Evolutionary conservation across 2,329 filamentous ascomycete species (phyloP), one percentile per base, ranked within the genome.

Genomic region (Monosporascus cannonballus): DNA sequence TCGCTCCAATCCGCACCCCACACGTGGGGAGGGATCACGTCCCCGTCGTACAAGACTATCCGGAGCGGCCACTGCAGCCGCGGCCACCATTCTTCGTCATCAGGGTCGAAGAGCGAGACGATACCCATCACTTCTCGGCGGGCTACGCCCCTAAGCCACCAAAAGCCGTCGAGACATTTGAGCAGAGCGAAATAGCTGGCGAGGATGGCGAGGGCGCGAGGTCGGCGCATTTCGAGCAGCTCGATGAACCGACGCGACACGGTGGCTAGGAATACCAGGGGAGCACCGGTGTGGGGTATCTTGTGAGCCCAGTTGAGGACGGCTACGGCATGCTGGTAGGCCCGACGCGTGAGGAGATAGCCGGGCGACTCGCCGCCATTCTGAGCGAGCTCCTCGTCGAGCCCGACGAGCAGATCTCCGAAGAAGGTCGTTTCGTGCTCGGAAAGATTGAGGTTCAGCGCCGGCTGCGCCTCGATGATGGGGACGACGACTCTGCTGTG

Each of bases 71-170:
- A 84, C 59, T 83, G 79, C 6, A 84, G 71, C 57, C 83, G 79
- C 36, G 76, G 74, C 81, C 80, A 83, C 81, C 81, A 84, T 49
- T 74, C 71, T 39, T 65, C 61, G 25, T 79, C 82, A 47, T 80
- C 77, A 2, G 76, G 73, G 61, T 82, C 78, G 63, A 84, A 84
- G 37, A 83, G 67, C 37, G 76, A 77, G 20, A 83, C 76, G 24
- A 87, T 76, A 20, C 85, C 84, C 63, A 82, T 78, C 17, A 89
- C 80, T 60, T 89, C 82, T 51, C 82, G 78, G 17, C 79, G 77
- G 7, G 84, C 79, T 61, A 87, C 84, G 39, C 85, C 84, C 20
- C 83, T 76, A 27, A 89, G 71, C 86, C 86, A 90, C 86, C 86
- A 90, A 17, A 84, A 72, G 17, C 74, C 67, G 55, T 85, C 79